Percentiles rank a stretch among this genome's conserved stretches.
These are phyloP conservation scores for Diutina rugosa DNA, from an alignment of 1,139 yeast species.

Conservation along the genomic window DNA sequence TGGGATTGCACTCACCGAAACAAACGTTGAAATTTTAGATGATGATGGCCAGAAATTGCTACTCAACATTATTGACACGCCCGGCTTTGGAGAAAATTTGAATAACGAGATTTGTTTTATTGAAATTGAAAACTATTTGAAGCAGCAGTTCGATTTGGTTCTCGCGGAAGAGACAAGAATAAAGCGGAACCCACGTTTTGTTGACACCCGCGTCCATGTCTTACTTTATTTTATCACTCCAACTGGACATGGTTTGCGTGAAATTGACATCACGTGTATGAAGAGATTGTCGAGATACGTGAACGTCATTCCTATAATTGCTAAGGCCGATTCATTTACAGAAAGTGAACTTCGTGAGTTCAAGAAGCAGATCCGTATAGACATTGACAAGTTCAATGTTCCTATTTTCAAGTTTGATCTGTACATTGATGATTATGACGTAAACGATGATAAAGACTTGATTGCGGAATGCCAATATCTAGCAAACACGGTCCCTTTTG, in stretches of 20 bases:
- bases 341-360: constrained; percentile 52
- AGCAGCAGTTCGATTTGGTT: constrained; percentile 85
- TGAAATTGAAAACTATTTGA: constrained; percentile 54
- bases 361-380: constrained; percentile 46
- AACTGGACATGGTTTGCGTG: constrained; percentile 69
- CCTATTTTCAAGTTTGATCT: constrained; percentile 72
- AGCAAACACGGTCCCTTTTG: constrained; percentile 73
- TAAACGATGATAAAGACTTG: constrained; percentile 49
- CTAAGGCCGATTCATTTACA: constrained; percentile 82
- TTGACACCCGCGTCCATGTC: constrained; percentile 66
- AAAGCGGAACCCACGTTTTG: constrained; percentile 73
- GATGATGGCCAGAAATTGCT: constrained; percentile 63
- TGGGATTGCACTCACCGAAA: constrained; percentile 53
- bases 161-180: constrained; percentile 86
- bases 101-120: constrained; percentile 52
- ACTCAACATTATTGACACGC: constrained; percentile 56
- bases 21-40: constrained; percentile 57
- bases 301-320: constrained; percentile 77
- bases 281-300: constrained; percentile 66
- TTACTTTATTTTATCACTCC: constrained; percentile 61
- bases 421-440: constrained; percentile 29
- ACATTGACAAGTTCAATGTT: constrained; percentile 61
- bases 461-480: constrained; percentile 71
- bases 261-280: constrained; percentile 67
- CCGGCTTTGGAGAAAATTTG: constrained; percentile 67